Evolutionary conservation across 768 basidiomycete genomes (phyloP).

Genomic region (Candolleomyces efflorescens): DNA sequence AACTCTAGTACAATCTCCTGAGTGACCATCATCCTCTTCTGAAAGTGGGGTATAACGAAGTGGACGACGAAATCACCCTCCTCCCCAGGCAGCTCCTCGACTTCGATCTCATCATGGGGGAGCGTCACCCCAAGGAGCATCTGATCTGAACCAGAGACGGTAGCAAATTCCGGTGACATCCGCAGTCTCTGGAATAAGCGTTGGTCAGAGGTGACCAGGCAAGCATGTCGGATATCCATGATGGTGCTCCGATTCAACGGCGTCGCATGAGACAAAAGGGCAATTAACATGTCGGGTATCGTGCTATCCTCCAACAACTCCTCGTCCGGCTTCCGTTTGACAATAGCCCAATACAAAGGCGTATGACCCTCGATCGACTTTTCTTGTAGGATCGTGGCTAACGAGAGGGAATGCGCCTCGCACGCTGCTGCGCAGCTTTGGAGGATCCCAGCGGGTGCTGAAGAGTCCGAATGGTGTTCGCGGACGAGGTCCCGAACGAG

Average conservation of each 20-base stretch:
- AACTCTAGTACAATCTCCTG: conserved; percentile 56
- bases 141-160: conserved; percentile 50
- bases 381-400: conserved; percentile 58
- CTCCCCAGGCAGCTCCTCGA: conserved; percentile 47
- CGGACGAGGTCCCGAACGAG: conserved; percentile 56
- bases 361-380: conserved; percentile 60
- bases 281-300: conserved; percentile 41
- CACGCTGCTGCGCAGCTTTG: conserved; percentile 64
- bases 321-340: conserved; percentile 47
- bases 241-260: conserved; percentile 40
- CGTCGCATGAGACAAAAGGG: conserved; percentile 48
- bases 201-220: conserved; percentile 59
- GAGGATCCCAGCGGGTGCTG: conserved; percentile 41
- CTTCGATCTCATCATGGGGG: conserved; percentile 49
- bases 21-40: conserved; percentile 66
- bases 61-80: conserved; percentile 51
- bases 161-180: conserved; percentile 46
- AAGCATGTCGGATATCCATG: conserved; percentile 63
- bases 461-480: conserved; percentile 26
- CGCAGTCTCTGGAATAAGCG: conserved; percentile 56
- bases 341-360: conserved; percentile 70
- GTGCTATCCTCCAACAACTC: conserved; percentile 22
- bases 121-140: conserved; percentile 41
- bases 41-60: conserved; percentile 54
- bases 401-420: conserved; percentile 38